phyloP scores from a whole-genome alignment of 331 rosid species.

The Telfairia occidentalis region DNA sequence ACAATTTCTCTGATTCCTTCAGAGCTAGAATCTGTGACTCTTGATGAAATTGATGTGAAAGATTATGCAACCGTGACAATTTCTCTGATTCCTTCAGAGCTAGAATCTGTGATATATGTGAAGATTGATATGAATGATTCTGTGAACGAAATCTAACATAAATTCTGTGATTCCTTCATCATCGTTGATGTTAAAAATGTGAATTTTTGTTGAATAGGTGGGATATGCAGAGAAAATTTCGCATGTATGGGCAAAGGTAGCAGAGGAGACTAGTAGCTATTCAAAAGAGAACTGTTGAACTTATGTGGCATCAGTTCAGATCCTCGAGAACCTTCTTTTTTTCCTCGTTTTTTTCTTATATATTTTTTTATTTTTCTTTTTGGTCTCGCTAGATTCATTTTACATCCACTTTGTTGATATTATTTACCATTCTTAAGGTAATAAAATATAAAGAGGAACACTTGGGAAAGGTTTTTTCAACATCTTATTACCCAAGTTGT shows the following conservation, averaged over 20 bases:
- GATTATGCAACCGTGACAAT: too few relatives aligned
- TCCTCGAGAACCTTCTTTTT: not conserved
- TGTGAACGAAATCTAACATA: not conserved
- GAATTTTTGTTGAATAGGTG: conserved; percentile 31
- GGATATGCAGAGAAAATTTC: conserved; percentile 91
- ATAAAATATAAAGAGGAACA: conserved; percentile 4
- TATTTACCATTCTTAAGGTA: not conserved
- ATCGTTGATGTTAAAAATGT: not conserved
- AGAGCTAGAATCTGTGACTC: not conserved
- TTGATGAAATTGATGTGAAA: not conserved
- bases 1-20: not conserved
- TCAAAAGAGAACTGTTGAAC: conserved; percentile 24
- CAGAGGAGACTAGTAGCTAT: conserved; percentile 58
- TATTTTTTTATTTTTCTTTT: not conserved
- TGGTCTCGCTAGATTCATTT: conserved; percentile 3
- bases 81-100: not conserved
- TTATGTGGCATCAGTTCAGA: not conserved
- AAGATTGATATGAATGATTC: not conserved
- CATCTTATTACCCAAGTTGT: not conserved
- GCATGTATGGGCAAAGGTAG: conserved; percentile 76
- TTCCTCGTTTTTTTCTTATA: not conserved
- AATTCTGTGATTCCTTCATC: not conserved
- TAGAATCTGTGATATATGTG: not conserved
- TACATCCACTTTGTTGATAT: conserved; percentile 2
- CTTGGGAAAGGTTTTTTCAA: not conserved